A percentile compares a stretch with the other conserved stretches of the same genome.
Evolutionary conservation across 2,329 filamentous ascomycete species (phyloP).

Genomic region (Aspergillus amoenus): DNA sequence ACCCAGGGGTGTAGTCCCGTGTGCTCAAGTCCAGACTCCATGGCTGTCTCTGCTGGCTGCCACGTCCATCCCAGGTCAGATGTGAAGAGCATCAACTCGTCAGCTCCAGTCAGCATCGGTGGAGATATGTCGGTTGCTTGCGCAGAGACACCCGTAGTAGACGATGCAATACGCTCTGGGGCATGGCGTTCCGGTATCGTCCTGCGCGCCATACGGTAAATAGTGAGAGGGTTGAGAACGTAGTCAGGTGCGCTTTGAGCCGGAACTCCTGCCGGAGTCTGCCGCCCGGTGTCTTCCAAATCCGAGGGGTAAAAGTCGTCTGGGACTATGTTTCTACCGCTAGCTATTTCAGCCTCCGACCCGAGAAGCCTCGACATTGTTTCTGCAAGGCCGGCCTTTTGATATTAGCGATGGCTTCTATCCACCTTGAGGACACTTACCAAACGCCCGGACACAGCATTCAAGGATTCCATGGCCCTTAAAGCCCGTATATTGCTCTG

Average conservation of each 20-base stretch:
- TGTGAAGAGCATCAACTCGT: conserved; percentile 9
- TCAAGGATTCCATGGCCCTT: conserved; percentile 5
- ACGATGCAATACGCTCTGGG: conserved; percentile 5
- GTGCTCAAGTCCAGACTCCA: background rate
- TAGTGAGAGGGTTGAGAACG: conserved; percentile 7
- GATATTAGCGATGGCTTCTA: background rate
- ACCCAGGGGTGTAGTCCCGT: conserved; percentile 9
- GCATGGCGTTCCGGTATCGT: conserved; percentile 10
- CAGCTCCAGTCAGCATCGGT: background rate
- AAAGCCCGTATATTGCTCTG: conserved; percentile 8
- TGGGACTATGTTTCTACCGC: conserved; percentile 6
- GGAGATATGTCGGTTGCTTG: background rate
- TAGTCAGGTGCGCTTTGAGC: conserved; percentile 11
- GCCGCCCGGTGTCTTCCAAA: conserved; percentile 1
- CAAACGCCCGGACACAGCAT: conserved; percentile 3
- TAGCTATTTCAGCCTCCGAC: conserved; percentile 3
- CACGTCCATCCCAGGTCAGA: conserved; percentile 10
- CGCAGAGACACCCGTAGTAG: background rate
- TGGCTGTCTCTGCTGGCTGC: conserved; percentile 9
- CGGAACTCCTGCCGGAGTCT: conserved; percentile 5
- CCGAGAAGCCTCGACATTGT: conserved; percentile 7
- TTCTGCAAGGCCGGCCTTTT: conserved; percentile 2
- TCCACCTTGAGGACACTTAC: background rate
- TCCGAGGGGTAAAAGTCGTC: conserved; percentile 5
- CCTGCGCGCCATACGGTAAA: conserved; percentile 9